Base-by-base conservation (phyloP, 352 stramenopile species). In the Globisporangium megalacanthum region DNA sequence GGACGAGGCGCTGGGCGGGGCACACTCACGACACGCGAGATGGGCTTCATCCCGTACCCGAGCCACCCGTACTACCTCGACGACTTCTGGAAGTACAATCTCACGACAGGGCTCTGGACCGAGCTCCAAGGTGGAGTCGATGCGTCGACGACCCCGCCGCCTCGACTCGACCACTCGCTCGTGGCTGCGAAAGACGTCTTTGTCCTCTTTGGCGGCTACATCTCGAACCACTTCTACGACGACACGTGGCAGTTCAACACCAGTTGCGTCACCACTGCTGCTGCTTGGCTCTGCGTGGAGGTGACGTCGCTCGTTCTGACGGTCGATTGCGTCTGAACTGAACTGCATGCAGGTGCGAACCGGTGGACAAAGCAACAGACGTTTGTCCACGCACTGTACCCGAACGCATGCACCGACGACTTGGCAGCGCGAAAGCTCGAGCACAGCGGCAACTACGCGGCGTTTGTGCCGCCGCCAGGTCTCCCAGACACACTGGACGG, bases 211-310 rank as follows among this genome's bases (percentile, higher is more conserved):
- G 94, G 95, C 14, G 95, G 95, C 0, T 98, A 96, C 68, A 68
- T 89, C 42, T 83, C 91, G 63, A 98, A 98, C 58, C 86, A 94
- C 61, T 92, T 96, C 68, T 98, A 95, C 64, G 83, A 96, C 46
- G 95, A 98, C 64, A 97, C 90, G 17, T 99, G 96, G 96, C 88
- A 97, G 63, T 98, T 96, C 75, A 97, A 98, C 70, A 94, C 94
- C 41, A 94, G 84, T 29, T 70, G 79, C 67, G 62, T 29, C 25
- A 4, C 25, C 25, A 29, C 25, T 74, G 8, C 17, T 35, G 15
- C 17, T 2, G 5, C 4, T 49, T 20, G 7, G 7, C 36, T 49
- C 0, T 49, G 42, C 9, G 41, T 22, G 0, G 41, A 0, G 5
- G 11, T 44, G 10, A 44, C 37, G 37, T 15, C n/a, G 15, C 13